Evolutionary conservation across 2,329 filamentous ascomycete species (phyloP), one percentile per base, ranked within the genome.

Genomic region (Sporothrix inflata): DNA sequence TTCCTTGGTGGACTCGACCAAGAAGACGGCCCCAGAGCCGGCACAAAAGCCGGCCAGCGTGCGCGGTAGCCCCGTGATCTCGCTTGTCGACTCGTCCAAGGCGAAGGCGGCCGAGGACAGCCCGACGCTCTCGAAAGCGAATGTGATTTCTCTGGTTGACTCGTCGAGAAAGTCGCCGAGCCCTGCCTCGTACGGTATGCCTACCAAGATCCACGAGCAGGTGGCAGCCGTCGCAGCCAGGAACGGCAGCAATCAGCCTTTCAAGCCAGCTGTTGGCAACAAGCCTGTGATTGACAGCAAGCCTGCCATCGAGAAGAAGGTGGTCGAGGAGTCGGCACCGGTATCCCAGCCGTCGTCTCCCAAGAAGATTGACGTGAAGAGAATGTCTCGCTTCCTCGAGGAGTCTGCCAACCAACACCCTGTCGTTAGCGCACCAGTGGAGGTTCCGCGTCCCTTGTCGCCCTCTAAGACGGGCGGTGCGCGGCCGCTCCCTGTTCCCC

Each of bases 371-470:
- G 85, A 89, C 75, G 79, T 85, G 78, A 90, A 87, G 78, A 83
- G 88, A 70, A 85, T 89, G 80, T 90, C 88, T 1, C 84, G 80
- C 71, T 90, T 91, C 75, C 75, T 89, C 16, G 86, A 86, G 72
- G 84, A 86, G 55, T 76, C 81, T 27, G 76, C 73, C n/a, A 73
- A 42, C 55, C 77, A 78, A 45, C 65, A 45, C 5, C 61, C 61
- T 6, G 61, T 30, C 51, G 60, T 75, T 11, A 78, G 70, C 30
- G 45, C 45, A 1, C 60, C 76, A 1, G 78, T 76, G 14, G 75
- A 76, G 30, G 79, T 80, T 51, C 76, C 78, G 4, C 75, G 76
- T 21, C 76, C 77, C 57, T 49, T 79, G 73, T 77, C 77, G 70
- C 83, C 84, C 1, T 75, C 74, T 1, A 76, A 76, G 69, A 75